Evolutionary conservation across 2,329 filamentous ascomycete genomes (phyloP).

Genomic region (Paecilomyces sp.): DNA sequence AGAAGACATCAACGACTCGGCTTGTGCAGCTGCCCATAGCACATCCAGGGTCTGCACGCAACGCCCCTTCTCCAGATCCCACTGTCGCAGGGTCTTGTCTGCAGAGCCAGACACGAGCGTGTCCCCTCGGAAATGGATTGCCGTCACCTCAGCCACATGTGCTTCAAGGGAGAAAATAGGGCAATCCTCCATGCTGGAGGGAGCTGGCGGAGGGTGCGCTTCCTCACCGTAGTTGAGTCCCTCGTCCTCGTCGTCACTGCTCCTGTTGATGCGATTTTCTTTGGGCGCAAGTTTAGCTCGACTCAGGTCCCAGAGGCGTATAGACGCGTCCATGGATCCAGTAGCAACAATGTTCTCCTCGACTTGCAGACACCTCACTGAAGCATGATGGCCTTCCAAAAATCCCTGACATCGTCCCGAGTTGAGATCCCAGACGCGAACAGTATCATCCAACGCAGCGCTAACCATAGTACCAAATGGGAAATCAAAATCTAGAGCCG

Average conservation of each 20-base stretch:
- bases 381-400: conserved; percentile 89
- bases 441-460: conserved; percentile 83
- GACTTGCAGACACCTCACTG: conserved; percentile 84
- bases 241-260: conserved; percentile 46
- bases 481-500: conserved; percentile 91
- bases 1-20: conserved; percentile 60
- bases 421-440: conserved; percentile 94
- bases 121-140: conserved; percentile 81
- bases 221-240: conserved; percentile 67
- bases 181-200: conserved; percentile 81
- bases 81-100: conserved; percentile 94
- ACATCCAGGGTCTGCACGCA: conserved; percentile 97
- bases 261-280: conserved; percentile 47
- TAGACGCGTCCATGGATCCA: conserved; percentile 88
- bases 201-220: conserved; percentile 57
- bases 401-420: conserved; percentile 85
- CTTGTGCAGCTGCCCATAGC: conserved; percentile 93
- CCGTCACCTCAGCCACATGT: conserved; percentile 90
- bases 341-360: conserved; percentile 94
- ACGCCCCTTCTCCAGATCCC: conserved; percentile 94
- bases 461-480: conserved; percentile 94
- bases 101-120: conserved; percentile 91
- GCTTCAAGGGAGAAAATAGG: conserved; percentile 80
- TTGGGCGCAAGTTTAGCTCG: conserved; percentile 72
- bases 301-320: conserved; percentile 90